A percentile compares a stretch with the other conserved stretches of the same genome.
These are phyloP conservation scores for Trichoderma gamsii DNA, from an alignment of 495 filamentous ascomycete species.

Conservation along the genomic window DNA sequence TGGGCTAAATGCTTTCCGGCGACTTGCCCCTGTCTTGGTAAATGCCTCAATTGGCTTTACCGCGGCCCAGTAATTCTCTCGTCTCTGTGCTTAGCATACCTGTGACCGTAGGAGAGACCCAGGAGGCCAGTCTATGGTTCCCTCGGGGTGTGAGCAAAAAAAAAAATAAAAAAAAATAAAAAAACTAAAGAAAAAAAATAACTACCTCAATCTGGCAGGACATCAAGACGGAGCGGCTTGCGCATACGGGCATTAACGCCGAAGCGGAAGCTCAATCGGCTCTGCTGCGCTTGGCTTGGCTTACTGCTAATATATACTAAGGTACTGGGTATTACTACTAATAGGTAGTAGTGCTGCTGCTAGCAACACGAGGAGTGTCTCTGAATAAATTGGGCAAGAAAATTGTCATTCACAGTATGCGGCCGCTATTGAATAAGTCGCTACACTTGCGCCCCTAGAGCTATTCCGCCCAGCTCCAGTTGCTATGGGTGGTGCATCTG, in stretches of 20 bases:
- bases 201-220: conserved; percentile 1
- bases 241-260: not conserved
- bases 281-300: not conserved
- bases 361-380: no score
- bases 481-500: no score
- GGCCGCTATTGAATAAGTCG: no score
- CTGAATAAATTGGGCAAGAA: no score
- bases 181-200: no score
- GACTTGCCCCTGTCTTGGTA: not conserved
- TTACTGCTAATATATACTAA: not conserved
- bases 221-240: conserved; percentile 8
- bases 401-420: no score
- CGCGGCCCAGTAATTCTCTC: not conserved
- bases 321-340: no score
- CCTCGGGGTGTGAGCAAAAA: not conserved
- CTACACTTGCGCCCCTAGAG: no score
- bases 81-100: not conserved
- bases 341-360: no score
- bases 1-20: not conserved
- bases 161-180: no score
- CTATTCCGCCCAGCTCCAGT: no score
- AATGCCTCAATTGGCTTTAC: conserved; percentile 8
- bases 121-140: not conserved
- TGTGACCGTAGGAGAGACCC: not conserved
- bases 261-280: not conserved